Evolutionary conservation across 2,329 filamentous ascomycete species (phyloP).

Genomic region (Colletotrichum coccodes): DNA sequence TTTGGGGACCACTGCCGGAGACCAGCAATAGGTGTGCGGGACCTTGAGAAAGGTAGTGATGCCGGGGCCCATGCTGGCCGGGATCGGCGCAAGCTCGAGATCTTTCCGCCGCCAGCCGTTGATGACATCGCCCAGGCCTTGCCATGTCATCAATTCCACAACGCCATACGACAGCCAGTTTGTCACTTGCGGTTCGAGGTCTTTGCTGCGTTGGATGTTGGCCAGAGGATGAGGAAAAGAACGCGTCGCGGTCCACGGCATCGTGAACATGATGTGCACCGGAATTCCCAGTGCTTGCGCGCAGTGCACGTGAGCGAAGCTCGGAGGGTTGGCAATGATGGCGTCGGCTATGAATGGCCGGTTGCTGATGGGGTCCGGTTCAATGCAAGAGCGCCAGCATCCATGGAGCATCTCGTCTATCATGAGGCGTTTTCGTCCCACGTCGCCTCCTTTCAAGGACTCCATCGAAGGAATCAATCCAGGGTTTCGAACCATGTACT

Average conservation of each 20-base stretch:
- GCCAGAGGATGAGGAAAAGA: constrained; percentile 79
- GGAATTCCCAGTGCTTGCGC: constrained; percentile 55
- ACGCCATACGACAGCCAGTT: constrained; percentile 79
- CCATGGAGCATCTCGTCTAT: constrained; percentile 36
- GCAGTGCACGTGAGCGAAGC: constrained; percentile 59
- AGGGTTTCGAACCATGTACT: constrained; percentile 44
- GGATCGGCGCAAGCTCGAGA: constrained; percentile 73
- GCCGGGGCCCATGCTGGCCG: constrained; percentile 76
- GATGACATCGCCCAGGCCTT: constrained; percentile 55
- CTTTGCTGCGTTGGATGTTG: constrained; percentile 67
- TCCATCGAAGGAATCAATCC: constrained; percentile 41
- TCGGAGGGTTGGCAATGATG: constrained; percentile 61
- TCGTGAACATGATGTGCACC: constrained; percentile 62
- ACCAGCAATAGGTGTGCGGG: constrained; percentile 85
- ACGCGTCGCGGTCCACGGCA: constrained; percentile 80
- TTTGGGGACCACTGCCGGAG: constrained; percentile 72
- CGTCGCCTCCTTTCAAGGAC: constrained; percentile 39
- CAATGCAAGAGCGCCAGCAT: constrained; percentile 37
- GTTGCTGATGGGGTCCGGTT: constrained; percentile 10
- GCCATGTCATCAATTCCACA: constrained; percentile 82
- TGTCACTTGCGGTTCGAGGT: constrained; percentile 63
- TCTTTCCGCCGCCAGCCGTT: constrained; percentile 75
- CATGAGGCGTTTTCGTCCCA: constrained; percentile 34
- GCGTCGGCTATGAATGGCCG: constrained; percentile 57
- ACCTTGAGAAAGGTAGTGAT: constrained; percentile 74